These are phyloP conservation scores for Penicillium sp. DNA, from an alignment of 2,329 filamentous ascomycete species.

Conservation along the genomic window DNA sequence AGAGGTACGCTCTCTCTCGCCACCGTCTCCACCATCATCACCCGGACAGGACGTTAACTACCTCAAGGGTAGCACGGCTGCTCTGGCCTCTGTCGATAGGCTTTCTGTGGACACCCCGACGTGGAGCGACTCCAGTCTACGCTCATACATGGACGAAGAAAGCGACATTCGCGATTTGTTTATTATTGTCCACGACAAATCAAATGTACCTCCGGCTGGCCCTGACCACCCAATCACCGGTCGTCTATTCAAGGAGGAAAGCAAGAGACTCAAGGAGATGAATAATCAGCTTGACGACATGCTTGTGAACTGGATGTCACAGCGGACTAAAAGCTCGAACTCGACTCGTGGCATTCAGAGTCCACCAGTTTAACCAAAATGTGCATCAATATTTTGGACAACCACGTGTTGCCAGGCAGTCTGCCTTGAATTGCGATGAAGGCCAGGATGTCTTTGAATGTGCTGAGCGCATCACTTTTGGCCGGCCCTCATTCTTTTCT, in stretches of 20 bases:
- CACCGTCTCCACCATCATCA: constrained; percentile 60
- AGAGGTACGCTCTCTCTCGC: constrained; percentile 59
- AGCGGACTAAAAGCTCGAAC: constrained; percentile 29
- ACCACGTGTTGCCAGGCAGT: constrained; percentile 14
- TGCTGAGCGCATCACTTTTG: constrained; percentile 23
- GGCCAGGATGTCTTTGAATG: constrained; percentile 10
- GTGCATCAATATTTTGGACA: constrained; percentile 10
- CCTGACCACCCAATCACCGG: constrained; percentile 82
- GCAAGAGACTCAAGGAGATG: constrained; percentile 80
- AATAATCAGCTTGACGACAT: constrained; percentile 85
- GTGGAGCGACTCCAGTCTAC: constrained; percentile 84
- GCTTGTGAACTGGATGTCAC: constrained; percentile 72
- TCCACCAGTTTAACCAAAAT: constrained; percentile 19
- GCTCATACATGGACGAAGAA: constrained; percentile 86
- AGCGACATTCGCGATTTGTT: constrained; percentile 86
- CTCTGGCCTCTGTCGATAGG: constrained; percentile 54
- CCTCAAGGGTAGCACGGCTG: constrained; percentile 36
- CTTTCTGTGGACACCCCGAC: constrained; percentile 58
- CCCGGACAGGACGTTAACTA: constrained; percentile 30
- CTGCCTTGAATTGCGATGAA: constrained; percentile 1
- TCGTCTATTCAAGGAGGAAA: constrained; percentile 80
- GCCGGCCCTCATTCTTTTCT: constrained; percentile 14
- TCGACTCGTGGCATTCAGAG: constrained; percentile 17
- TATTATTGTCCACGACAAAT: constrained; percentile 88
- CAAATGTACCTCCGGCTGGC: constrained; percentile 72